Base-by-base conservation (phyloP, 2,329 filamentous ascomycete genomes). In the Scedosporium apiospermum region DNA sequence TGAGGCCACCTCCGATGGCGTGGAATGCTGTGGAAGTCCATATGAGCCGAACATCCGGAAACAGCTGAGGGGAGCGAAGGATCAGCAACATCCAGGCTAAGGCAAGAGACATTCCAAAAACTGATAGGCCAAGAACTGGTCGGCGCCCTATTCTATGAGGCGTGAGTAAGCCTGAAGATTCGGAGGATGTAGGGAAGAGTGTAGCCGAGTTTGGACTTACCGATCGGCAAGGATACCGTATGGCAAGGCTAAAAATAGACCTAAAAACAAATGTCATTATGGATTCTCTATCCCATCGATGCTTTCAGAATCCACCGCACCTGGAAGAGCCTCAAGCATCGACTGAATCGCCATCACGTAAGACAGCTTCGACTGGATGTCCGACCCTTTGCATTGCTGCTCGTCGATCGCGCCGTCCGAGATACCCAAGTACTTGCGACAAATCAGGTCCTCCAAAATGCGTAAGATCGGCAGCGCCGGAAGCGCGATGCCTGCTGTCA, bases 381-480 rank as follows among this genome's bases (percentile, higher is more conserved):
- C 51, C 5, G 18, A 10, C 34, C 23, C 41, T 34, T 62, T 62
- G 53, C 60, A 62, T 9, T 42, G 3, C 27, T 18, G 42, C 16
- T 62, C 60, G 21, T 62, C 53, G 9, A 62, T 41, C 80, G 83
- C 23, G 88, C 82, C 0, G 82, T 91, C 3, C 79, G 79, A 12
- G 88, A 91, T 68, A 86, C 87, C 0, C 81, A 85, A 65, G 75
- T 83, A 2, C 78, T 91, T 1, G 78, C 85, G 62, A 26, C 60
- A 62, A 26, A 62, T 62, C 18, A 42, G 26, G 26, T 62, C 53
- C 53, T 62, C 51, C 51, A 58, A 6, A 38, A 62, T 58, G 9
- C 51, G 34, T 10, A 62, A 53, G 3, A 27, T 58, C 14, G 60
- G 60, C 21, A 62, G 53, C 21, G 12, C 51, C 5, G 34, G 14